Evolutionary conservation across 805 yeast species (phyloP), one percentile per base, ranked within the genome.

Genomic region (Metschnikowia lochheadii): DNA sequence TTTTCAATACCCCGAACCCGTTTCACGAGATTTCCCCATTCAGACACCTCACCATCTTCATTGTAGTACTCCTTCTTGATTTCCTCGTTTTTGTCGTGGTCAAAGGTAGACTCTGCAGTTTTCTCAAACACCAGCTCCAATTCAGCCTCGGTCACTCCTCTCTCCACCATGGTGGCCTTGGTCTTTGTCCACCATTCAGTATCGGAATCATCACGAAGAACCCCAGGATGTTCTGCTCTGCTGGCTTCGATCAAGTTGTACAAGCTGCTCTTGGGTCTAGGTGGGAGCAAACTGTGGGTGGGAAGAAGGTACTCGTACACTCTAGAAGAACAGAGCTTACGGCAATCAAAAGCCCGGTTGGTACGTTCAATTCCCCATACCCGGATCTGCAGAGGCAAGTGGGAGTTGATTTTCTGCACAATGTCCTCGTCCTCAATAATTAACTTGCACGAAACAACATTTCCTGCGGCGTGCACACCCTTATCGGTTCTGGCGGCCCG

Each of bases 391-490:
- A 80, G 90, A 1, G 99, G 99, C 49, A 94, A 74, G 31, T 74
- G 65, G 2, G 75, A 68, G 67, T 94, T 94, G 68, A 94, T 85
- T 65, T 84, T 87, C 42, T 77, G 75, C 40, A 85, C 77, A 46
- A 89, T 78, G 49, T 89, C 85, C 13, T 77, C 81, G 61, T 91
- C 96, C 63, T 89, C 96, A 48, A 89, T 77, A 59, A 89, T 88
- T 76, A 91, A 70, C 65, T 91, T 91, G 58, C 87, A 73, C 14
- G 95, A 85, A 40, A 92, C 80, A 20, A 90, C 89, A 65, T 91
- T 91, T 29, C 97, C 97, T 2, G 97, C 96, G 11, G 98, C 97
- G 69, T 91, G 98, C 21, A 91, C 98, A 53, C 97, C 98, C 68
- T 92, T 92, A 67, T 91, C 98, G 3, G 92, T 86, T 70, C 92